Evolutionary conservation across 1,139 yeast genomes (phyloP).

Genomic region (Lodderomyces parapsilosis): DNA sequence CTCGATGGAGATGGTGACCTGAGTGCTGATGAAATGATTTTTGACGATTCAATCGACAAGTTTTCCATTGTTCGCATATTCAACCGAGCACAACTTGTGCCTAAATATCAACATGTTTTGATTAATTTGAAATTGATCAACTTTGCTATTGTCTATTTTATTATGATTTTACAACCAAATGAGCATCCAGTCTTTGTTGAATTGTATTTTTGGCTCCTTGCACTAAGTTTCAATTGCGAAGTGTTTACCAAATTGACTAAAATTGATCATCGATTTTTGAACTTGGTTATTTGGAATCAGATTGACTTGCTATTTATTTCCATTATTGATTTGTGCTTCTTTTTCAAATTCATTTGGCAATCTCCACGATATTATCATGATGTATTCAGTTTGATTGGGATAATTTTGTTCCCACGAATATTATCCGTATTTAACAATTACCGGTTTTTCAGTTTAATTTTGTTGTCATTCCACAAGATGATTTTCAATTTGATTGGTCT

Average conservation of each 20-base stretch:
- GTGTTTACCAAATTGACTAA: conserved; percentile 37
- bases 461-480: conserved; percentile 55
- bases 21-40: conserved; percentile 21
- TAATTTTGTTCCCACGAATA: conserved; percentile 53
- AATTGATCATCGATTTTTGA: conserved; percentile 41
- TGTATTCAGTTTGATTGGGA: conserved; percentile 47
- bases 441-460: conserved; percentile 52
- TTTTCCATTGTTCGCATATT: conserved; percentile 31
- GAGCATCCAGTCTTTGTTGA: conserved; percentile 22
- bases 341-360: conserved; percentile 20
- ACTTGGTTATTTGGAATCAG: conserved; percentile 43
- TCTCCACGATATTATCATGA: conserved; percentile 27
- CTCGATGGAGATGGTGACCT: conserved; percentile 9
- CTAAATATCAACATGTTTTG: conserved; percentile 45
- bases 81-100: conserved; percentile 35
- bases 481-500: conserved; percentile 54
- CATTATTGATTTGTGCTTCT: conserved; percentile 31
- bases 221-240: conserved; percentile 38
- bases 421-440: conserved; percentile 55
- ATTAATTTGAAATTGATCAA: conserved; percentile 35
- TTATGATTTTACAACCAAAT: conserved; percentile 24
- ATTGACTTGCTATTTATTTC: conserved; percentile 34
- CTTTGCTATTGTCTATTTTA: conserved; percentile 33
- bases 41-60: conserved; percentile 35
- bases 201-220: conserved; percentile 33